Percentiles rank a stretch among this genome's conserved stretches.
These are phyloP conservation scores for Castanopsis chinensis DNA, from an alignment of 306 rosid genomes.

Conservation along the genomic window DNA sequence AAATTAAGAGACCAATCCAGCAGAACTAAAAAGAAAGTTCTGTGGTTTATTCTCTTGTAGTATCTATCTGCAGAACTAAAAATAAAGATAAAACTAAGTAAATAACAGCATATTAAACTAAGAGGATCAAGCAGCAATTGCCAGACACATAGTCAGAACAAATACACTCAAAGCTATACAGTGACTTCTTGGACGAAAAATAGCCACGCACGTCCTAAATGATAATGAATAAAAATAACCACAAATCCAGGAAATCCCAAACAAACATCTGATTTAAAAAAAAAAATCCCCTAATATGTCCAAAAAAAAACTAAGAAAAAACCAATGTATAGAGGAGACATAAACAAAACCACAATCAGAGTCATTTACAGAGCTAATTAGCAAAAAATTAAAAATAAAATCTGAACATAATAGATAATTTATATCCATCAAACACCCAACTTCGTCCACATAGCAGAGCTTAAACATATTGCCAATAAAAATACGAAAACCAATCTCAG, in stretches of 20 bases:
- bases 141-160: not conserved
- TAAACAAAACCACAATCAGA: not conserved
- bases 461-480: not conserved
- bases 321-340: not conserved
- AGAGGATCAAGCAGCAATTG: not conserved
- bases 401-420: not conserved
- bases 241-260: not conserved
- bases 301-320: not conserved
- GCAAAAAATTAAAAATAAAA: no score
- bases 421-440: not conserved
- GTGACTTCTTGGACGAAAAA: no score
- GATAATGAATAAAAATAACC: not conserved
- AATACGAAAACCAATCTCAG: not conserved
- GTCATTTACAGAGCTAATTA: not conserved
- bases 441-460: not conserved
- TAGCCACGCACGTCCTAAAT: not conserved
- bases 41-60: not conserved
- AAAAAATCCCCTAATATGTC: not conserved
- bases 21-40: not conserved
- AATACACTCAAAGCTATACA: not conserved
- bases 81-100: not conserved
- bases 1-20: not conserved
- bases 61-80: not conserved
- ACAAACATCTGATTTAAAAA: not conserved
- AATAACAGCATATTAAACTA: not conserved